Percentiles rank a stretch among this genome's conserved stretches.
phyloP scores from a whole-genome alignment of 495 filamentous ascomycete genomes.

The Polyplosphaeria fusca region DNA sequence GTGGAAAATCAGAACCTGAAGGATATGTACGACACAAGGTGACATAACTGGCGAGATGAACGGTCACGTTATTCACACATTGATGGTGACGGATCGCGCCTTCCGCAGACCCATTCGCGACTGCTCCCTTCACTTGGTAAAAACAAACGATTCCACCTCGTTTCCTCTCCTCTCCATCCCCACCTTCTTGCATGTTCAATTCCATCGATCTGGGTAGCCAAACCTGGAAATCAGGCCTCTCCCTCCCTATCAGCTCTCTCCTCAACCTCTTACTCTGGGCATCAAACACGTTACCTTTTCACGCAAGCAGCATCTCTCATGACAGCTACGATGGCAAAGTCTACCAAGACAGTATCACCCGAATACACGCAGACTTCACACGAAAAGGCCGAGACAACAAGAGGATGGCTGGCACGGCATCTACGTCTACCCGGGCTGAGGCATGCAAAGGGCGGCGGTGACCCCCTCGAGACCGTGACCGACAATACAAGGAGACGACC shows the following conservation, averaged over 20 bases:
- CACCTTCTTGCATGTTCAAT: too few species aligned
- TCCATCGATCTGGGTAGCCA: too few species aligned
- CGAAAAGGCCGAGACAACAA: slow-evolving; percentile 9
- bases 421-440: slow-evolving; percentile 2
- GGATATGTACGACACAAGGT: too few species aligned
- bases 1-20: too few species aligned
- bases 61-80: too few species aligned
- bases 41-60: too few species aligned
- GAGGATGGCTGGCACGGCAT: slow-evolving; percentile 14
- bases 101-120: too few species aligned
- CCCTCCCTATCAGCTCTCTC: neutral
- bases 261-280: neutral
- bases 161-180: too few species aligned
- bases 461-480: neutral
- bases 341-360: slow-evolving; percentile 7
- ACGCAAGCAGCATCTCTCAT: slow-evolving; percentile 4
- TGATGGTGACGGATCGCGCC: too few species aligned
- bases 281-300: slow-evolving; percentile 9
- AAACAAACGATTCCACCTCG: too few species aligned
- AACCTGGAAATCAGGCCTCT: too few species aligned
- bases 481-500: neutral
- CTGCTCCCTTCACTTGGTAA: too few species aligned
- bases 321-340: slow-evolving; percentile 17
- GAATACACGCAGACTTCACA: neutral
- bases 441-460: neutral